These are phyloP conservation scores for Populus simonii DNA, from an alignment of 345 rosid genomes.

Conservation along the genomic window DNA sequence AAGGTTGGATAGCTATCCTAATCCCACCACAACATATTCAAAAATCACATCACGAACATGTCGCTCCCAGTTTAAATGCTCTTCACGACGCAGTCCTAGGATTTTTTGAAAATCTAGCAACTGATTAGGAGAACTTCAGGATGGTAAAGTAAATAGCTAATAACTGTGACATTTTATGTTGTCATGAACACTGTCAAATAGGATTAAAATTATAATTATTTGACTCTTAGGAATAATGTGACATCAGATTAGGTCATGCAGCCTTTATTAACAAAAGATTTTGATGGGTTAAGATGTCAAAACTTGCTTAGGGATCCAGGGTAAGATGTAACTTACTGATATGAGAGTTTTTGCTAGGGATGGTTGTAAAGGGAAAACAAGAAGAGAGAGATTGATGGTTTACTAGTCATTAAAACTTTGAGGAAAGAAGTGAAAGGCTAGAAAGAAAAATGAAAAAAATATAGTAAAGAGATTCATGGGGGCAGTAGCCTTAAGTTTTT, in stretches of 20 bases:
- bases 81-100: background rate
- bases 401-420: background rate
- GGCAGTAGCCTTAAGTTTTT: background rate
- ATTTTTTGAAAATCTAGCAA: background rate
- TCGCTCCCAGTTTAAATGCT: background rate
- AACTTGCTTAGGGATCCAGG: background rate
- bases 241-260: background rate
- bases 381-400: background rate
- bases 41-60: background rate
- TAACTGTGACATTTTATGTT: background rate
- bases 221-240: background rate
- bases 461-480: background rate
- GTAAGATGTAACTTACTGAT: background rate
- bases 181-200: background rate
- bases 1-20: conserved; percentile 45
- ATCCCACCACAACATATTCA: background rate
- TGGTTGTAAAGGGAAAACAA: background rate
- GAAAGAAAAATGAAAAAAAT: background rate
- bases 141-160: background rate
- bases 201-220: background rate
- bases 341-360: background rate
- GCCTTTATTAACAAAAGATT: background rate
- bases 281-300: background rate
- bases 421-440: background rate
- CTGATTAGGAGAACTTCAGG: background rate